Base-by-base conservation (phyloP, 352 stramenopile species). In the Globisporangium splendens region DNA sequence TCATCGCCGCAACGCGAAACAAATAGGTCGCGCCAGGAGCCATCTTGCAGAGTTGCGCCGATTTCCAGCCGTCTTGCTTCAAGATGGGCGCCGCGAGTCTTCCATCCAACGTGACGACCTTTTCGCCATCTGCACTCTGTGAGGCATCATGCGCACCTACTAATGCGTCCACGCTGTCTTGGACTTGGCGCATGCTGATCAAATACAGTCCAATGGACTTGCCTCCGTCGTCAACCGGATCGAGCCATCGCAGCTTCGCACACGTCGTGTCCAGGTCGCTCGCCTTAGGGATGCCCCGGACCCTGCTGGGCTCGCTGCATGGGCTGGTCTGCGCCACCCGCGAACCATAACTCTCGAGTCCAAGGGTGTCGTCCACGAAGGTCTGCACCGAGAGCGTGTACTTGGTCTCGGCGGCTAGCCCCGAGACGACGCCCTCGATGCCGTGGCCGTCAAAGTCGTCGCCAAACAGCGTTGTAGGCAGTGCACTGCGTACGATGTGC, bases 381-480 rank as follows among this genome's bases (percentile, higher is more conserved):
- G 92, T 70, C n/a, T 79, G 82, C 20, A 94, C 69, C 2, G 72
- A 72, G 63, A 94, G 91, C 22, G 72, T 72, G 61, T 94, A 94
- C n/a, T 62, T 54, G 1, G 72, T 83, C 57, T 91, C 83, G 0
- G 84, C 64, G 28, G 64, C 46, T 4, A 94, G 66, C 0, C 77
- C 80, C 11, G 39, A 55, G 41, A 91, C 70, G 17, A 78, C 58
- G 14, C 66, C 75, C 59, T 91, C 69, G 42, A 94, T 87, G 46
- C 89, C 77, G 42, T 76, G 77, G n/a, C 84, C 82, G 57, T 92
- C 82, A 51, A 92, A 91, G 35, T 86, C 81, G 28, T 90, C 78
- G 1, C 80, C 81, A 57, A 94, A 94, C 4, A 87, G 69, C 10
- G 69, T 63, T 1, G 80, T 90, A 6, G 82, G 78, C 58, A 89